Evolutionary conservation across 768 basidiomycete genomes (phyloP), one percentile per base, ranked within the genome.

Genomic region (Aureoboletus auriporus): DNA sequence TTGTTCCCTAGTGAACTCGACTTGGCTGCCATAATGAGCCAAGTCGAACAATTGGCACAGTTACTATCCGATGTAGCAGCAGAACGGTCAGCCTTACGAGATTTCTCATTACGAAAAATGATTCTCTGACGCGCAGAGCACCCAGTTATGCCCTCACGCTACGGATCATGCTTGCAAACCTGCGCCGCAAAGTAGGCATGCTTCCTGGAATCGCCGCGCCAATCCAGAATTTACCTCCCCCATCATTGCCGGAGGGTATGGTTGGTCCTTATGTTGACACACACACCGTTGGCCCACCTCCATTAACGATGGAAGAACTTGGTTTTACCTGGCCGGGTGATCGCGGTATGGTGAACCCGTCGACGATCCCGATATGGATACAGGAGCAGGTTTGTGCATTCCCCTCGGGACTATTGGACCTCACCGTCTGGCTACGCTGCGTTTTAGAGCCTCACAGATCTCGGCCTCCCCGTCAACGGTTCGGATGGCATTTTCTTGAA

Each of bases 61-160:
- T 71, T 97, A 39, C 75, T 96, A 39, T 91, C 90, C 5, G 93
- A 95, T 49, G 93, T 94, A 33, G 91, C 91, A 29, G 93, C 93
- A 12, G 93, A 96, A 71, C 80, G 93, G 85, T 83, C 54, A 50
- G 73, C 52, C 27, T 29, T 10, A 44, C 8, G 23, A 40, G 8
- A 6, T 44, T 35, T 29, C 6, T 49, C 39, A 3, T 31, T 42
- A 35, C 27, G 26, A 4, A 14, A 29, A 26, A 31, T 31, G 29
- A 42, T 29, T 48, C 47, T 37, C 54, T 65, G 35, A 65, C 42
- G 12, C 16, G 10, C 12, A 17, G 43, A 41, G 16, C 10, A n/a
- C 39, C 23, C 46, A 90, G 88, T 39, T 95, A 96, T 63, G 92
- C 93, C 2, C 72, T 94, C 33, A 90, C 93, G 6, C 73, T 97